Base-by-base conservation (phyloP, 352 stramenopile genomes). In the Stephanocyclus meneghinianus region DNA sequence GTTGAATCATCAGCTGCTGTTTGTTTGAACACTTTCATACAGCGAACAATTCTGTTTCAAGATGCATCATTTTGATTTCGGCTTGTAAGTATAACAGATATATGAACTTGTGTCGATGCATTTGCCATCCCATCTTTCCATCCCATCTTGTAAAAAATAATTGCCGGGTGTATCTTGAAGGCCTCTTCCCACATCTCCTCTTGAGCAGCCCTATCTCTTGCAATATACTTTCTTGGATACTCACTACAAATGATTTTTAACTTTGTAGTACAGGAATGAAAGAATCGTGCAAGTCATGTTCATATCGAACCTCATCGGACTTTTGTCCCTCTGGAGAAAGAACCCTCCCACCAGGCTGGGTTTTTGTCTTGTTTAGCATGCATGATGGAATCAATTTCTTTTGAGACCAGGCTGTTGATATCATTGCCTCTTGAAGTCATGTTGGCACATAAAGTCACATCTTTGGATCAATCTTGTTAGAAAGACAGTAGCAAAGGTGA, bases 11-110 rank as follows among this genome's bases (percentile, higher is more conserved):
- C 16, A 21, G 10, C 0, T 69, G 45, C 2, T 16, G 9, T 42
- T 30, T 78, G 50, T 16, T 62, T 53, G 10, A 71, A 73, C 37
- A 37, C 61, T 37, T 71, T 78, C 21, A 75, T 50, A 42, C 69
- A 83, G 50, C 13, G 40, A 6, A 64, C 78, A 83, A 48, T 83
- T 76, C 18, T 69, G 63, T 53, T 44, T 83, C 10, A 69, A 83
- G 29, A 75, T 67, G 44, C 30, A 71, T 50, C 61, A 18, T 18
- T 70, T 74, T 40, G 40, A 56, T 44, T 74, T 37, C n/a, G 74
- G 32, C 21, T 68, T 66, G 29, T 65, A 77, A 53, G 40, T 76
- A 70, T 2, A 82, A 26, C n/a, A 67, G 40, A 32, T 66, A n/a
- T 7, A 74, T 30, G 26, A 82, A 53, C 29, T 67, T 77, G 0